Evolutionary conservation across 176 grass and related monocot genomes (phyloP).

Genomic region (Echinochloa phyllopogon): DNA sequence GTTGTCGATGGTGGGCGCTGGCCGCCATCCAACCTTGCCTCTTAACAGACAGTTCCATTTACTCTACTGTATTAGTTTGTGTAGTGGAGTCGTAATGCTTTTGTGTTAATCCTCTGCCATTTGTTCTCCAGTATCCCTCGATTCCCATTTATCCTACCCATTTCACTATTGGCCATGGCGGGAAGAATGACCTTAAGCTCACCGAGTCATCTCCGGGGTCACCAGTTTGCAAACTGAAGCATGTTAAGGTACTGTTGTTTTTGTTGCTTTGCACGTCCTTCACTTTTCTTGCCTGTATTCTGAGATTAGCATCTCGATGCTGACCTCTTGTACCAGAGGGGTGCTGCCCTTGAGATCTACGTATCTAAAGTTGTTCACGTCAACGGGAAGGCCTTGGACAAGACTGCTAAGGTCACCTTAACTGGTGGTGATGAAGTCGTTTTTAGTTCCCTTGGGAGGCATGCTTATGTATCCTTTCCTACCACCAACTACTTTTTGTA

Average conservation of each 20-base stretch:
- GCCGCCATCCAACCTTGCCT: not conserved
- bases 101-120: conserved; percentile 1
- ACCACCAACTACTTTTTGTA: conserved; percentile 10
- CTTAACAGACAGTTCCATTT: not conserved
- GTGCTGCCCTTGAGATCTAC: conserved; percentile 69
- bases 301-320: conserved; percentile 28
- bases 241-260: conserved; percentile 70
- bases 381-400: conserved; percentile 89
- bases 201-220: conserved; percentile 60
- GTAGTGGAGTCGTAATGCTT: not conserved
- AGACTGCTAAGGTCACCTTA: conserved; percentile 71
- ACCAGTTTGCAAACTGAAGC: conserved; percentile 78
- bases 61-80: conserved; percentile 18
- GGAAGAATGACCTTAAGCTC: conserved; percentile 76
- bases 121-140: conserved; percentile 74
- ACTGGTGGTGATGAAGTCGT: conserved; percentile 85
- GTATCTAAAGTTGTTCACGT: conserved; percentile 78
- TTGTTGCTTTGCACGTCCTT: conserved; percentile 2
- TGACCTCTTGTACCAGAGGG: conserved; percentile 39
- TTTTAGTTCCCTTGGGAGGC: conserved; percentile 73
- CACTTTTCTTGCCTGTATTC: conserved; percentile 25
- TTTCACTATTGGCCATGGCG: conserved; percentile 90
- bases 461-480: conserved; percentile 91
- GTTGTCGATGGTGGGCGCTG: not conserved
- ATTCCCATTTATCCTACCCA: conserved; percentile 58